These are phyloP conservation scores for Elaeis guineensis DNA, from an alignment of 176 grass and related monocot genomes.

Conservation along the genomic window DNA sequence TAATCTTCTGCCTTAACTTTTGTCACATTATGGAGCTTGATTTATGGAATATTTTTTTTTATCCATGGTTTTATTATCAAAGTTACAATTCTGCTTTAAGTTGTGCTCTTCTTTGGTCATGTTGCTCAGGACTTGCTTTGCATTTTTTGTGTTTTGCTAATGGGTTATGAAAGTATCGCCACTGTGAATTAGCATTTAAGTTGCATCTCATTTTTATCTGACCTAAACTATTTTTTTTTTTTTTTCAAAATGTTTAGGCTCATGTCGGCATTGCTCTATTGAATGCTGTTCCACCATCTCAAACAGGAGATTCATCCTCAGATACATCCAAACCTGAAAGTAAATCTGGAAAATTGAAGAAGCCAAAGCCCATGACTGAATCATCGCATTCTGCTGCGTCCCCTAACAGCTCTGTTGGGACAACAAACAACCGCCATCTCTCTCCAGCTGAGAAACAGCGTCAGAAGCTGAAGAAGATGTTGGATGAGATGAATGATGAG, in stretches of 20 bases:
- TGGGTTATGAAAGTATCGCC: too few relatives aligned
- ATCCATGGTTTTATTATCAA: too few relatives aligned
- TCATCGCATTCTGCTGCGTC: constrained; percentile 31
- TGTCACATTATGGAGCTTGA: too few relatives aligned
- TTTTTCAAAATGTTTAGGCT: constrained; percentile 38
- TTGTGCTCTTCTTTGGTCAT: too few relatives aligned
- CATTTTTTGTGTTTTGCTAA: too few relatives aligned
- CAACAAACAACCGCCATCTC: constrained; percentile 40
- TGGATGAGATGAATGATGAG: constrained; percentile 94
- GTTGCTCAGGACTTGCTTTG: too few relatives aligned
- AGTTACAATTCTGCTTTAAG: too few relatives aligned
- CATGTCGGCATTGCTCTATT: constrained; percentile 91
- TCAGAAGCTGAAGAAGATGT: constrained; percentile 83
- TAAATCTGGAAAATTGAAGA: constrained; percentile 68
- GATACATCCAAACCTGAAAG: constrained; percentile 59
- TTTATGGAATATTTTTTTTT: too few relatives aligned
- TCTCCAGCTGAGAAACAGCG: constrained; percentile 74
- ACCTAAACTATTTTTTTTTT: background rate
- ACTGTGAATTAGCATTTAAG: background rate
- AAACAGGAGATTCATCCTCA: constrained; percentile 50
- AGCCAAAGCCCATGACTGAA: constrained; percentile 43
- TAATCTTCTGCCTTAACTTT: too few relatives aligned
- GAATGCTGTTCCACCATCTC: constrained; percentile 56
- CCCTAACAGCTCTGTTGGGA: constrained; percentile 29
- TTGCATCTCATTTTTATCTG: constrained; percentile 1